Base-by-base conservation (phyloP, 75 land plant species). In the Cryptomeria japonica region DNA sequence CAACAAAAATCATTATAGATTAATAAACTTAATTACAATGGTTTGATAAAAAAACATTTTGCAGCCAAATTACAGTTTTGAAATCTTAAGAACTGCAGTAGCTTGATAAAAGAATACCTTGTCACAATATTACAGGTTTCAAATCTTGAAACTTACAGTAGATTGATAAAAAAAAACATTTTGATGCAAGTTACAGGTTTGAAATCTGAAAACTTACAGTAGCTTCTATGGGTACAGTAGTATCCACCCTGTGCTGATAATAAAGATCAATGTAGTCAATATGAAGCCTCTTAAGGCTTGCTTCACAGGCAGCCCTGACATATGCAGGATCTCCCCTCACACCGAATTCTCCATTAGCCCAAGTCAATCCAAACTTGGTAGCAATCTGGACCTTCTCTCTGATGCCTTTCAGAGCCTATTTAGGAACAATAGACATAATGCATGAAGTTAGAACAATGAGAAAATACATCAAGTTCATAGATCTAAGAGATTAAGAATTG, bases 211-310 rank as follows among this genome's bases (percentile, higher is more conserved):
- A 5, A 47, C 91, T 87, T 85, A 92, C 95, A 1, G 91, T 44
- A 44, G 47, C 47, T 44, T 44, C 47, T 44, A 44, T 44, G 47
- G 47, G 47, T 6, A 44, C 7, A 34, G 73, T 85, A 37, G 51
- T 68, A 73, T 94, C 94, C 32, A 94, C 85, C 41, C 95, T 91
- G 77, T 92, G 95, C 75, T 90, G 92, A 84, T 91, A 92, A 70
- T 94, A 94, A 8, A 94, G 92, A 80, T 94, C 95, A 84, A 94
- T 94, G 56, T 88, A 94, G 44, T 92, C 93, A 79, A 94, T 44
- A 25, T 68, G 91, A 75, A 93, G 90, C 42, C 93, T 55, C 87
- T 90, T 85, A 46, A 93, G 88, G 86, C 94, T 91, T 16, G 90
- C 90, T 79, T 90, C 94, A 80, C 93, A 92, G 77, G 87, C 84